phyloP scores from a whole-genome alignment of 148 eudicot genomes.

The Diospyros lotus region DNA sequence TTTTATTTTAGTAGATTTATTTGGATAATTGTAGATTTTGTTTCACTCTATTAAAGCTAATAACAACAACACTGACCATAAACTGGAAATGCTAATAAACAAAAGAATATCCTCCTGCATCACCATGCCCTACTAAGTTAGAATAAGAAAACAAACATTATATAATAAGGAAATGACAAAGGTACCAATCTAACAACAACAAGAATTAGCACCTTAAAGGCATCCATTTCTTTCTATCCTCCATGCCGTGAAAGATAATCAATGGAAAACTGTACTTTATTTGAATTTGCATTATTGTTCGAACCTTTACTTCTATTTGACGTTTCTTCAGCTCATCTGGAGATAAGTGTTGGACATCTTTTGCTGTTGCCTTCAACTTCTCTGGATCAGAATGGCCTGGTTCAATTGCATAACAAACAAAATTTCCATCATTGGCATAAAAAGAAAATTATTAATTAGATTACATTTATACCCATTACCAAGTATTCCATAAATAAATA shows the following conservation, averaged over 20 bases:
- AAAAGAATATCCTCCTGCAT: no score
- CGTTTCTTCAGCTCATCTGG: conserved; percentile 64
- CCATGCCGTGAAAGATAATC: background rate
- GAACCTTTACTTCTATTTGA: conserved; percentile 73
- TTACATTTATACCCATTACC: background rate
- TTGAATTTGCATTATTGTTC: background rate
- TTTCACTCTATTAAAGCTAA: no score
- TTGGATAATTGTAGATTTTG: no score
- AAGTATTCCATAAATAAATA: background rate
- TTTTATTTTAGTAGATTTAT: no score
- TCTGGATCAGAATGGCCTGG: conserved; percentile 91
- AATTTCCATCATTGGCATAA: background rate
- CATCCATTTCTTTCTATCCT: background rate
- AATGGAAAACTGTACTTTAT: background rate
- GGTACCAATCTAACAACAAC: background rate
- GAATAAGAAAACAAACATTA: no score
- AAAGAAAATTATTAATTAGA: no score
- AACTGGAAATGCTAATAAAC: no score
- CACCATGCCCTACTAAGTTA: no score
- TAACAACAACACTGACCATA: no score
- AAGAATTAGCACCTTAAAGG: background rate
- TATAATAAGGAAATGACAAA: no score
- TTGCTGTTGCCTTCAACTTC: conserved; percentile 67
- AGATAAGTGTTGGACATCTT: conserved; percentile 55
- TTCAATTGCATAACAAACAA: conserved; percentile 12